Conservation (phyloP, 2,329 filamentous ascomycete species). For the Seiridium cupressi region DNA sequence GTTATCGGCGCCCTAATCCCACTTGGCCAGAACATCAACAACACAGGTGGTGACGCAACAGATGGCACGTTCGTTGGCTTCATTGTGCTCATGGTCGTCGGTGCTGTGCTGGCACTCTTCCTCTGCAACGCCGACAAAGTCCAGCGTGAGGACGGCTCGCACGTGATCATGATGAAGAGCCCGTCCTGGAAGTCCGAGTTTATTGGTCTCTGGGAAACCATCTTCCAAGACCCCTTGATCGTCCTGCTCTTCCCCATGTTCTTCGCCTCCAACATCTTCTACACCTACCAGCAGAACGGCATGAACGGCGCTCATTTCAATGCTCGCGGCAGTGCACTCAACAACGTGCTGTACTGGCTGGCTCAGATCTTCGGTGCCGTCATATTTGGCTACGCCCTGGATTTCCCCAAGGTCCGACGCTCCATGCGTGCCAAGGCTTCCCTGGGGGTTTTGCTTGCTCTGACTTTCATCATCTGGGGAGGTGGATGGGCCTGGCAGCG, state of each 20-base stretch:
- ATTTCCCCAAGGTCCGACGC: constrained; percentile 54
- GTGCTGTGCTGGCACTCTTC: constrained; percentile 59
- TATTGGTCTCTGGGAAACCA: constrained; percentile 63
- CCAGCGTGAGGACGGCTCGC: constrained; percentile 67
- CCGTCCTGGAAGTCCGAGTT: constrained; percentile 73
- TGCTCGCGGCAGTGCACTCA: constrained; percentile 68
- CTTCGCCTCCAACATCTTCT: constrained; percentile 77
- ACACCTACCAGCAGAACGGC: constrained; percentile 73
- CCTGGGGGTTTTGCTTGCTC: constrained; percentile 55
- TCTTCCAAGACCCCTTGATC: constrained; percentile 65
- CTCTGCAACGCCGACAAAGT: constrained; percentile 66
- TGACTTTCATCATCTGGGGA: constrained; percentile 72
- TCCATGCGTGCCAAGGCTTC: constrained; percentile 61
- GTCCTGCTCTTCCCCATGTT: constrained; percentile 76
- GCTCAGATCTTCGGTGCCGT: constrained; percentile 71
- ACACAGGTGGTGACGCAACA: constrained; percentile 44
- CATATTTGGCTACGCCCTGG: constrained; percentile 64
- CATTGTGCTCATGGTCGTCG: constrained; percentile 67
- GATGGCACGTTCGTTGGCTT: constrained; percentile 77
- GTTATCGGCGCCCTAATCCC: constrained; percentile 81
- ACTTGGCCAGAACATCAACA: constrained; percentile 70
- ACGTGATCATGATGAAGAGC: constrained; percentile 73
- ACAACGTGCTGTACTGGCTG: constrained; percentile 69
- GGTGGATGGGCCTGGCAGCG: constrained; percentile 71
- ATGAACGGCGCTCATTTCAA: constrained; percentile 70